Evolutionary conservation across 352 stramenopile genomes (phyloP), one percentile per base, ranked within the genome.

Genomic region (Phytophthora ramorum): DNA sequence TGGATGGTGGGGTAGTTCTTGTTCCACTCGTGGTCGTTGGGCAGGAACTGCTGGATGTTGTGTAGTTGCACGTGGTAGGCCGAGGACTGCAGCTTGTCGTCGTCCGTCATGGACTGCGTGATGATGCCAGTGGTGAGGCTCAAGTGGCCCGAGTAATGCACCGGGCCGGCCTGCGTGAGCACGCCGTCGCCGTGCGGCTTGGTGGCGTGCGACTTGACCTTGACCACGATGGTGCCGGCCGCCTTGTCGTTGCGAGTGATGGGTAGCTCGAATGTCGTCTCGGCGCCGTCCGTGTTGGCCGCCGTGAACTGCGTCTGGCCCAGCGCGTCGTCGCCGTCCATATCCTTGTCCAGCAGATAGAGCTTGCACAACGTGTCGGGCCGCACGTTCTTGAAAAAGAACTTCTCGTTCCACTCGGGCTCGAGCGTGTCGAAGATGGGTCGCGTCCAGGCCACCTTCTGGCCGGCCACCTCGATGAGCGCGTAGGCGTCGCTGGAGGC

Each of bases 401-500:
- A 80, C 43, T 59, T 75, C 53, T 80, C 72, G 57, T 80, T 75
- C 72, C 72, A 80, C 14, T 60, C 56, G 4, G 72, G 72, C 46
- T 80, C 69, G 9, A 69, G 55, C 17, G 72, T 77, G 48, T 63
- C 28, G 50, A 77, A 77, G 51, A 77, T 71, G 6, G 69, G 72
- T 3, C 63, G 58, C 22, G 72, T 80, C 68, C 72, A 80, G 20
- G 68, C 72, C 51, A 80, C 46, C 19, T 69, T 77, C 41, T 75
- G 44, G 22, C 69, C 72, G 13, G 43, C 61, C 28, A 80, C 68
- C 40, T 80, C 63, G 54, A 80, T 77, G 41, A 80, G 22, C 14
- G 46, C 72, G 54, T 80, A 80, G 37, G 69, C 72, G 40, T 80
- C 72, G 20, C 72, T 80, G n/a, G n/a, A n/a, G n/a, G n/a, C n/a